A percentile compares a stretch with the other conserved stretches of the same genome.
Conservation (phyloP, 192 early-diverging fungal species). For the Podila horticola region DNA sequence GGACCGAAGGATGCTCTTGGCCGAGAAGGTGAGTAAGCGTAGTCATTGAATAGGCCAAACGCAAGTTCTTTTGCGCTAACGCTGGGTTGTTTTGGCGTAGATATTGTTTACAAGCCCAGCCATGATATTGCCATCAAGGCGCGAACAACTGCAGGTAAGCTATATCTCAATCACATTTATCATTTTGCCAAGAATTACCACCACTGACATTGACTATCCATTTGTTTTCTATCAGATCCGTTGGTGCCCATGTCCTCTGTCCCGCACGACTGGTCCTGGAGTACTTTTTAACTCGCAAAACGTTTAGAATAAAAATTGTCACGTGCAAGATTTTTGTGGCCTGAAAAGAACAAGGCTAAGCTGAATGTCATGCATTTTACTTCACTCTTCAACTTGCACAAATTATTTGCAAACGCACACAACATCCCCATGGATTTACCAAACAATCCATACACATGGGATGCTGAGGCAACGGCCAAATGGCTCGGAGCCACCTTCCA, state of each 20-base stretch:
- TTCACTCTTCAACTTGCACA: no score
- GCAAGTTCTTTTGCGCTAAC: no score
- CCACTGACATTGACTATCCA: background rate
- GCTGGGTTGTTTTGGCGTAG: background rate
- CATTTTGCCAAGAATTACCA: background rate
- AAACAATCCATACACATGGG: background rate
- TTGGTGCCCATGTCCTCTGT: slow-evolving; percentile 1
- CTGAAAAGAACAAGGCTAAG: no score
- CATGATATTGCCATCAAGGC: slow-evolving; percentile 1
- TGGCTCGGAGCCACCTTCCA: background rate
- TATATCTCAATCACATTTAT: background rate
- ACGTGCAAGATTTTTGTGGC: no score
- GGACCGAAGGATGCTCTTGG: background rate
- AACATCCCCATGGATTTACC: background rate
- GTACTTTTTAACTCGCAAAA: background rate
- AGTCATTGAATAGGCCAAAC: no score
- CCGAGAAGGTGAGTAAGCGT: background rate
- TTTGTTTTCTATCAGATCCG: background rate
- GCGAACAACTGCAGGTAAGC: background rate
- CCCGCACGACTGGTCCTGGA: slow-evolving; percentile 5
- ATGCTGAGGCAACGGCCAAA: background rate
- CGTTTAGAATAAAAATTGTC: no score
- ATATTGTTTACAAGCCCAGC: background rate
- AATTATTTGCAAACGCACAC: background rate
- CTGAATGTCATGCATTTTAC: no score